Percentiles rank a stretch among this genome's conserved stretches.
Conservation (phyloP, 495 filamentous ascomycete genomes). For the Lepidopterella palustris region DNA sequence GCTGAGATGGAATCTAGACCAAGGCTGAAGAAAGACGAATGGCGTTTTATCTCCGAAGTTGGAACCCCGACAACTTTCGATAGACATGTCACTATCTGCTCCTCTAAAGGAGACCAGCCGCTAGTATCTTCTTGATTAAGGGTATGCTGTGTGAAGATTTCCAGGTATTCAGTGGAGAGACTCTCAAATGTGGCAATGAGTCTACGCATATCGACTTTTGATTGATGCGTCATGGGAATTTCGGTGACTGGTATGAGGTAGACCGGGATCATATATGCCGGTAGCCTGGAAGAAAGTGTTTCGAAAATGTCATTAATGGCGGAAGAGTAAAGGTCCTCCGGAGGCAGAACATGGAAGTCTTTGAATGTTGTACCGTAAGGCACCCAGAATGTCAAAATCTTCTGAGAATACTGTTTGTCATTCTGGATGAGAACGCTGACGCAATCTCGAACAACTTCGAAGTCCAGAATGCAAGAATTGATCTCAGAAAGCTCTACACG, state of each 20-base stretch:
- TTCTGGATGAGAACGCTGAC: conserved; percentile 45
- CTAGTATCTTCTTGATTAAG: conserved; percentile 22
- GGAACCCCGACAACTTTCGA: conserved; percentile 44
- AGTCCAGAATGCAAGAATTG: conserved; percentile 47
- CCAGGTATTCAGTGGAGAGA: conserved; percentile 25
- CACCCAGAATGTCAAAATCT: conserved; percentile 56
- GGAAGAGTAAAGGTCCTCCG: neutral
- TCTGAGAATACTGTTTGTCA: conserved; percentile 30
- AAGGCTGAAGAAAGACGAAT: conserved; percentile 54
- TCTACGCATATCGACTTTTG: conserved; percentile 53
- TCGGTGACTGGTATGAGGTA: conserved; percentile 57
- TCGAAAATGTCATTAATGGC: conserved; percentile 13
- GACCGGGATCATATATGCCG: conserved; percentile 63
- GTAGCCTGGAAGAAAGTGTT: conserved; percentile 41
- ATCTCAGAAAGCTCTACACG: conserved; percentile 77
- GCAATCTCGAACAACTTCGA: conserved; percentile 44
- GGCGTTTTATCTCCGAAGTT: conserved; percentile 38
- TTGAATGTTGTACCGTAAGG: conserved; percentile 25
- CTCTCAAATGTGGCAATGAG: conserved; percentile 36
- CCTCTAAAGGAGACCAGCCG: conserved; percentile 38
- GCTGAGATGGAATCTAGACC: conserved; percentile 79
- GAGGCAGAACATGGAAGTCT: conserved; percentile 9
- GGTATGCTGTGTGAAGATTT: conserved; percentile 28
- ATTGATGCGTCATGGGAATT: conserved; percentile 57
- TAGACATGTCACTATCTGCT: conserved; percentile 46